Evolutionary conservation across 2,329 filamentous ascomycete genomes (phyloP).

Genomic region (Ophiostoma fasciatum): DNA sequence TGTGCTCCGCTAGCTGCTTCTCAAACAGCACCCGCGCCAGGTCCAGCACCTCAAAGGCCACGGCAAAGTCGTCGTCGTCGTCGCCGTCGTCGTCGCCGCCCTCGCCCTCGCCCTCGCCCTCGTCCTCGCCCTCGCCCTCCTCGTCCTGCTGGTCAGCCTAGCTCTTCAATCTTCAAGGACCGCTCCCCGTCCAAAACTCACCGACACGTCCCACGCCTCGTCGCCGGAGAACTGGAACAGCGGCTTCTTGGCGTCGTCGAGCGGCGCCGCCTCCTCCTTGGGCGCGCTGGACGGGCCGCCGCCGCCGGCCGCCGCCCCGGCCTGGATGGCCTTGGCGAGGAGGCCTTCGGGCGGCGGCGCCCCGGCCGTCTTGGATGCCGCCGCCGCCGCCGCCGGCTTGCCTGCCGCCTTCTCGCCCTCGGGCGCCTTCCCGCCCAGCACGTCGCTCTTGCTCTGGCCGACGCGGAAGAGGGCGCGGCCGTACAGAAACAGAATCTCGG

Average conservation of each 20-base stretch:
- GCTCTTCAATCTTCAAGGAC: too few species aligned
- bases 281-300: conserved; percentile 2
- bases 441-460: conserved; percentile 85
- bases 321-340: conserved; percentile 27
- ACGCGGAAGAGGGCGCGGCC: conserved; percentile 89
- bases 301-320: conserved; percentile 12
- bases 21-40: conserved; percentile 53
- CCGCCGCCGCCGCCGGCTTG: conserved; percentile 29
- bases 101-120: conserved; percentile 19
- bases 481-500: conserved; percentile 87
- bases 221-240: conserved; percentile 89
- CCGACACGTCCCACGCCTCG: conserved; percentile 79
- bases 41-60: conserved; percentile 75
- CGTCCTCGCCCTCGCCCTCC: conserved; percentile 4
- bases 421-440: conserved; percentile 68
- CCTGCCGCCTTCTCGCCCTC: conserved; percentile 32
- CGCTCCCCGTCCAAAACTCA: neutral
- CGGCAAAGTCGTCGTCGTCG: conserved; percentile 58
- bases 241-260: conserved; percentile 48
- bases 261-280: conserved; percentile 16
- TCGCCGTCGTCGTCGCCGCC: conserved; percentile 35
- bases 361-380: conserved; percentile 42
- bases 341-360: conserved; percentile 50
- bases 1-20: conserved; percentile 33
- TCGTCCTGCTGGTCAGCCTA: conserved; percentile 5